Conservation (phyloP, 805 yeast genomes). For the Candida arabinofermentans region DNA sequence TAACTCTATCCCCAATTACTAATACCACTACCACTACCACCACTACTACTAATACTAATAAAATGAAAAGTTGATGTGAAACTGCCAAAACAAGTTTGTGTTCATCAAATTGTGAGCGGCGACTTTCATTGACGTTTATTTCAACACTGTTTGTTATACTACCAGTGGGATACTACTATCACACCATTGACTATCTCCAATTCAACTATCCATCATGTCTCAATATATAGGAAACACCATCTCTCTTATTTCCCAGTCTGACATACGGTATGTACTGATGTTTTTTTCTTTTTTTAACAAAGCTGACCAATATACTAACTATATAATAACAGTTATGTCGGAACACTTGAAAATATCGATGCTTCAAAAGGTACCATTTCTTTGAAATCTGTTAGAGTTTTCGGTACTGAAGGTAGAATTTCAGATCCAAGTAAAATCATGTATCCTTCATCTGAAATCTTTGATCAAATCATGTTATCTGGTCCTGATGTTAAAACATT, state of each 20-base stretch:
- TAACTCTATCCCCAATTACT: not conserved
- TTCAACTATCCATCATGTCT: slow-evolving; percentile 59
- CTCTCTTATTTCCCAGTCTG: slow-evolving; percentile 72
- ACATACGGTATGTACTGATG: slow-evolving; percentile 48
- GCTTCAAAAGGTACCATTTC: slow-evolving; percentile 91
- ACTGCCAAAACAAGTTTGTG: not conserved
- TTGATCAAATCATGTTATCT: slow-evolving; percentile 76
- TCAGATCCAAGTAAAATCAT: slow-evolving; percentile 67
- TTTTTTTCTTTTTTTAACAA: slow-evolving; percentile 1
- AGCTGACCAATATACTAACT: not conserved
- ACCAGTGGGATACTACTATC: too few relatives aligned
- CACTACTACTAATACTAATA: too few relatives aligned
- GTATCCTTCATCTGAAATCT: slow-evolving; percentile 61
- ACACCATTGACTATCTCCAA: too few relatives aligned
- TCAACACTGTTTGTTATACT: too few relatives aligned
- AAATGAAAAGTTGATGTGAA: too few relatives aligned
- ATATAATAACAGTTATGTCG: slow-evolving; percentile 61
- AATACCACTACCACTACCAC: not conserved
- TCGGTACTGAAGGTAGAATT: slow-evolving; percentile 90
- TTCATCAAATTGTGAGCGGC: not conserved
- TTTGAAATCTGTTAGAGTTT: slow-evolving; percentile 69
- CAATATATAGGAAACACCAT: slow-evolving; percentile 90
- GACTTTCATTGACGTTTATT: too few relatives aligned
- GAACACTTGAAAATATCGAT: slow-evolving; percentile 80
- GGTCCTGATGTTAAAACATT: slow-evolving; percentile 92